Evolutionary conservation across 2,329 filamentous ascomycete species (phyloP).

Genomic region (Xylaria polymorpha): DNA sequence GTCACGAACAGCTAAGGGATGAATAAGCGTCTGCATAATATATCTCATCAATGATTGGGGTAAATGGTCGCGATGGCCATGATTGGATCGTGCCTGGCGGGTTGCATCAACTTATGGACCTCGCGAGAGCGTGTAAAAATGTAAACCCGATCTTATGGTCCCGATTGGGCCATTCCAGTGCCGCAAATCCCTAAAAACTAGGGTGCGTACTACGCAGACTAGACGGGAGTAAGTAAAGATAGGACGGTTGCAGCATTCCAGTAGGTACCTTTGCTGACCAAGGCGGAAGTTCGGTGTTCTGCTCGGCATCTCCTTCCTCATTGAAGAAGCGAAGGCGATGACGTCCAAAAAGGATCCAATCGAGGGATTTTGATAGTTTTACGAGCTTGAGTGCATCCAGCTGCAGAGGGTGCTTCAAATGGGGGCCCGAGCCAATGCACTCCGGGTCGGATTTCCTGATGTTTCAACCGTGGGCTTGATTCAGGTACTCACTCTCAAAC

Average conservation of each 20-base stretch:
- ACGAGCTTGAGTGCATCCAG: no score
- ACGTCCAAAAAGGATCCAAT: background rate
- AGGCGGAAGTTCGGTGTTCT: background rate
- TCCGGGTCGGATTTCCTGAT: background rate
- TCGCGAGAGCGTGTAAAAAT: background rate
- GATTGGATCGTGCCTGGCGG: background rate
- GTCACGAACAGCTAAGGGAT: conserved; percentile 14
- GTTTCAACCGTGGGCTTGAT: conserved; percentile 30
- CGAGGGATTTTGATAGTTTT: no score
- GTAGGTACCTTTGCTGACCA: no score
- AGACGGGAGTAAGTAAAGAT: background rate
- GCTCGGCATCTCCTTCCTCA: no score
- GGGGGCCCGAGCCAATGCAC: background rate
- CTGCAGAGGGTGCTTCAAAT: background rate
- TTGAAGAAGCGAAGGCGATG: background rate
- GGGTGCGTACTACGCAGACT: background rate
- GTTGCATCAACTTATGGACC: background rate
- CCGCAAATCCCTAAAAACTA: background rate
- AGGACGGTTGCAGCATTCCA: background rate
- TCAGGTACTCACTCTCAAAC: conserved; percentile 28
- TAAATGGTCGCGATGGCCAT: background rate
- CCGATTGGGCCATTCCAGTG: background rate
- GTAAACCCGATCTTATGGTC: background rate
- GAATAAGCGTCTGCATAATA: conserved; percentile 14
- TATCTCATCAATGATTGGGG: background rate